Base-by-base conservation (phyloP, 805 yeast genomes). In the Hagleromyces aurorensis region DNA sequence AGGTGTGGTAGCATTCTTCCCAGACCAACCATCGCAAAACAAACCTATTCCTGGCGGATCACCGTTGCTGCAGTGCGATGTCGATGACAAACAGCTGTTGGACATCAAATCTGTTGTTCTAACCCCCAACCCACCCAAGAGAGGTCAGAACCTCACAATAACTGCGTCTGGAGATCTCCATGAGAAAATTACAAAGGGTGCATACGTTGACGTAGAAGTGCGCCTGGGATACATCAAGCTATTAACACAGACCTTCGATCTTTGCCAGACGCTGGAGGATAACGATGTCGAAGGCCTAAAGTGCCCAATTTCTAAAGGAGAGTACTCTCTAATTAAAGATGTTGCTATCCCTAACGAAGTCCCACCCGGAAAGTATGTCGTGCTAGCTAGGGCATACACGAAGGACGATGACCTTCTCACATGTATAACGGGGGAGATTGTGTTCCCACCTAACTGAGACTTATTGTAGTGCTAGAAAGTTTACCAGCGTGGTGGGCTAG, bases 201-300 rank as follows among this genome's bases (percentile, higher is more conserved):
- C 97, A 0, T 91, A 87, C 48, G 93, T 91, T 29, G 96, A 87
- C 43, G 89, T 91, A 16, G 93, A 85, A 43, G 97, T 91, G 13
- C 71, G 82, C 42, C 80, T 86, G 49, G 98, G 97, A 5, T 87
- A 81, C 61, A 87, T 91, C 59, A 81, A 81, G 45, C 68, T 91
- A 34, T 61, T 91, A 30, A 79, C 84, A 46, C 89, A 86, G 54
- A 83, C 93, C n/a, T 82, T 78, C 55, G 97, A 91, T 56, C 65
- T 91, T 38, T 91, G 98, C 59, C 95, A 86, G 42, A 78, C 85
- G 52, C 66, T 86, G 36, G 72, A 74, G 30, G 79, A 86, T 46
- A 87, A 86, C 25, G 94, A 82, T 48, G 44, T 52, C 11, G 47
- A 41, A 3, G 59, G 50, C 5, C 60, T 86, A 64, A 68, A 70